Base-by-base conservation (phyloP, 768 basidiomycete species). In the Chalciporus pseudorubinellus region DNA sequence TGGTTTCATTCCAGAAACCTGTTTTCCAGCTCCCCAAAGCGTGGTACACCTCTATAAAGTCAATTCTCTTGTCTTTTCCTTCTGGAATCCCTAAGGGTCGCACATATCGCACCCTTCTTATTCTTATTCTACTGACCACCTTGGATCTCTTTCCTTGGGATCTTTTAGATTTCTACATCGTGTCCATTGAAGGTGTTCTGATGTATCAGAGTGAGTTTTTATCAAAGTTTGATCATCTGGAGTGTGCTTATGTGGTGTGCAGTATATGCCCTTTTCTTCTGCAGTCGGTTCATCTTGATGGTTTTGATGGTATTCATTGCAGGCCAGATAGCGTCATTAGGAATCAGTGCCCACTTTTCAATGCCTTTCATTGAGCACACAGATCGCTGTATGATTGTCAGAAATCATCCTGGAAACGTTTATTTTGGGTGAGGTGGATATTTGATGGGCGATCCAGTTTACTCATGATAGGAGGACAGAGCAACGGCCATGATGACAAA, bases 181-280 rank as follows among this genome's bases (percentile, higher is more conserved):
- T 39, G 6, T 26, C 26, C 10, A 52, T 59, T 2, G 57, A 65
- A 22, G 28, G 18, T 8, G 18, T 48, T 11, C 44, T 65, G 12
- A 63, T 65, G 61, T 50, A 44, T 34, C 59, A 50, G 3, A 31
- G 63, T 65, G 36, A 26, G 26, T 26, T 3, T 26, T 9, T 3
- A 3, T 26, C 13, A 61, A 31, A 2, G 11, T 12, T 31, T 42
- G 2, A 5, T 18, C 20, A 12, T 21, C 20, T 8, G 7, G 12
- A 2, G 28, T 26, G 10, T 29, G 14, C 10, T 50, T 1, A 24
- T 11, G 6, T 7, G 13, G 12, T 7, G 19, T 20, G 8, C 21
- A 65, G 64, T 65, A 18, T 58, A 65, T 22, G 53, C 54, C 0
- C 55, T 65, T 9, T 65, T 57, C 49, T 20, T 24, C 0, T 14